These are phyloP conservation scores for Sclerotinia nivalis DNA, from an alignment of 2,329 filamentous ascomycete species.

Conservation along the genomic window DNA sequence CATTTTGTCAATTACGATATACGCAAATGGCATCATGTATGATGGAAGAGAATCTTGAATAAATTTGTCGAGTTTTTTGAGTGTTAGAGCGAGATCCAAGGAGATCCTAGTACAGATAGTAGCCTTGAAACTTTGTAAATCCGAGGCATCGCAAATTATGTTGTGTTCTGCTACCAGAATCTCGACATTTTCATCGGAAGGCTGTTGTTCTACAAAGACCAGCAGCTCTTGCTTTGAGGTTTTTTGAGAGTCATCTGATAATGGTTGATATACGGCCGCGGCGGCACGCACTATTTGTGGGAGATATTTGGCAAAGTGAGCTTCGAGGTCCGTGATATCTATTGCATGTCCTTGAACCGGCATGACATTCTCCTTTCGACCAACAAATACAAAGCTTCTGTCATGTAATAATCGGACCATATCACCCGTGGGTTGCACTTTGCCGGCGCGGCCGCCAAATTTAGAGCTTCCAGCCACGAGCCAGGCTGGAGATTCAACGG, in stretches of 20 bases:
- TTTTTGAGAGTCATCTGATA: conserved; percentile 11
- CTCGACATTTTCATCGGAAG: background rate
- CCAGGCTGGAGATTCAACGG: conserved; percentile 49
- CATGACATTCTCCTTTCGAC: conserved; percentile 55
- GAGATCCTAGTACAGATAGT: conserved; percentile 35
- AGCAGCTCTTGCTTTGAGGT: conserved; percentile 12
- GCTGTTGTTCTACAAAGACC: conserved; percentile 10
- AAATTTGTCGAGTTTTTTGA: conserved; percentile 47
- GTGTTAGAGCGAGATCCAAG: conserved; percentile 39
- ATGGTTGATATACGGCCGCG: conserved; percentile 32
- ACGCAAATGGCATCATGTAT: conserved; percentile 50
- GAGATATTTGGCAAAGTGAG: conserved; percentile 43
- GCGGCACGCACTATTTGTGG: conserved; percentile 39
- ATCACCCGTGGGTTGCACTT: conserved; percentile 56
- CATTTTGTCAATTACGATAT: conserved; percentile 46
- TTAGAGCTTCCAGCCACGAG: conserved; percentile 40
- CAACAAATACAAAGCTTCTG: conserved; percentile 55
- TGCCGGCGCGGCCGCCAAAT: conserved; percentile 37
- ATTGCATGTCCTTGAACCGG: conserved; percentile 45
- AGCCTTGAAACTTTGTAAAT: conserved; percentile 28
- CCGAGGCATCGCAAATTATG: background rate
- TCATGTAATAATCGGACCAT: conserved; percentile 56
- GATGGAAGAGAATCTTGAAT: conserved; percentile 48
- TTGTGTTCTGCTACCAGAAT: background rate
- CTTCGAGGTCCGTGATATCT: conserved; percentile 46